Evolutionary conservation across 371 early-diverging fungal genomes (phyloP).

Genomic region (Saksenaea vasiformis): DNA sequence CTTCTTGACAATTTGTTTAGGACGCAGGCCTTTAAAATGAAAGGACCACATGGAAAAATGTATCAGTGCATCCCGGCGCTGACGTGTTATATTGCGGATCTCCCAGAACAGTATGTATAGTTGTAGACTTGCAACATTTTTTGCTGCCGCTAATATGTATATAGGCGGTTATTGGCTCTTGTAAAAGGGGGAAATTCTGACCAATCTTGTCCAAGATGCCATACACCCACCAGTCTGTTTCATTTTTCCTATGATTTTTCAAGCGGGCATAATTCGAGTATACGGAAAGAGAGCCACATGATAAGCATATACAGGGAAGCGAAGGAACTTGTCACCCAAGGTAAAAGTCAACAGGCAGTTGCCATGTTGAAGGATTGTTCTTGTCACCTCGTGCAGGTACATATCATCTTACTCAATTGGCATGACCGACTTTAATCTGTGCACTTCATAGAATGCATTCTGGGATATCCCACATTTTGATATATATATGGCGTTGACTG

Average conservation of each 20-base stretch:
- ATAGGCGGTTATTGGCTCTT: conserved; percentile 8
- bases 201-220: neutral
- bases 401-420: too few species aligned
- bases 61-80: conserved; percentile 7
- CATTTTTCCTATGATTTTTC: neutral
- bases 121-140: neutral
- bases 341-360: too few species aligned
- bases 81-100: neutral
- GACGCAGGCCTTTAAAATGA: neutral
- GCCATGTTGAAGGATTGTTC: too few species aligned
- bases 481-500: neutral
- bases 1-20: too few species aligned
- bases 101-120: conserved; percentile 7
- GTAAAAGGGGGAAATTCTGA: neutral
- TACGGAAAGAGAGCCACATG: neutral
- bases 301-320: neutral
- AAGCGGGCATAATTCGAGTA: neutral
- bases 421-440: neutral
- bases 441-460: conserved; percentile 3
- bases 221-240: neutral
- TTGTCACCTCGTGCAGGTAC: too few species aligned
- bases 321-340: too few species aligned
- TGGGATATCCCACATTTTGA: neutral
- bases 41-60: conserved; percentile 1
- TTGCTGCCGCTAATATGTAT: neutral